Evolutionary conservation across 139 green algal genomes (phyloP).

Genomic region (Tetratostichococcus sp.): DNA sequence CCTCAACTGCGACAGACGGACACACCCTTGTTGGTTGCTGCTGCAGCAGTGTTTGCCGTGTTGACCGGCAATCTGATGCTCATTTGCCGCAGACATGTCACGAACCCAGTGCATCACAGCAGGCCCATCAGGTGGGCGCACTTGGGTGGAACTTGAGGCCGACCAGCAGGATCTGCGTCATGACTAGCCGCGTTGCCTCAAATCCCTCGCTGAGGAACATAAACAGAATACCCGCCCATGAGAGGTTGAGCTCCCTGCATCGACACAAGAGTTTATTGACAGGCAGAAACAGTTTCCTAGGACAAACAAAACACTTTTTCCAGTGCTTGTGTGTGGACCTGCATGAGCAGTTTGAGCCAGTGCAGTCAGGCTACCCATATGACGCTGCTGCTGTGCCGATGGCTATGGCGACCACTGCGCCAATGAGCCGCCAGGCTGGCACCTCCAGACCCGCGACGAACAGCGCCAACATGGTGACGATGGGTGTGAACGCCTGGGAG

Average conservation of each 20-base stretch:
- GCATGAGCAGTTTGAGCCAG: neutral
- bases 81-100: too few species aligned
- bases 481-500: constrained; percentile 79
- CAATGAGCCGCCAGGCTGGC: constrained; percentile 56
- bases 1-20: constrained; percentile 56
- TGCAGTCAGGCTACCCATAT: constrained; percentile 35
- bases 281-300: too few species aligned
- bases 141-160: constrained; percentile 83
- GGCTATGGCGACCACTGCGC: constrained; percentile 54
- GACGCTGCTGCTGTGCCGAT: constrained; percentile 66
- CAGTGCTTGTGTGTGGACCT: too few species aligned
- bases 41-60: too few species aligned
- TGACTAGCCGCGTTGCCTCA: constrained; percentile 76
- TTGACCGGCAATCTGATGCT: too few species aligned
- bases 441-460: constrained; percentile 71
- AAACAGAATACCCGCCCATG: constrained; percentile 51
- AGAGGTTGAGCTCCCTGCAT: constrained; percentile 50
- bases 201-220: constrained; percentile 72
- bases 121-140: constrained; percentile 9
- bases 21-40: too few species aligned
- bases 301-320: too few species aligned
- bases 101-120: too few species aligned
- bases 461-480: constrained; percentile 83
- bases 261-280: neutral
- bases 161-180: constrained; percentile 81